A percentile compares a stretch with the other conserved stretches of the same genome.
Evolutionary conservation across 2,329 filamentous ascomycete genomes (phyloP).

Genomic region (Diaporthe sp.): DNA sequence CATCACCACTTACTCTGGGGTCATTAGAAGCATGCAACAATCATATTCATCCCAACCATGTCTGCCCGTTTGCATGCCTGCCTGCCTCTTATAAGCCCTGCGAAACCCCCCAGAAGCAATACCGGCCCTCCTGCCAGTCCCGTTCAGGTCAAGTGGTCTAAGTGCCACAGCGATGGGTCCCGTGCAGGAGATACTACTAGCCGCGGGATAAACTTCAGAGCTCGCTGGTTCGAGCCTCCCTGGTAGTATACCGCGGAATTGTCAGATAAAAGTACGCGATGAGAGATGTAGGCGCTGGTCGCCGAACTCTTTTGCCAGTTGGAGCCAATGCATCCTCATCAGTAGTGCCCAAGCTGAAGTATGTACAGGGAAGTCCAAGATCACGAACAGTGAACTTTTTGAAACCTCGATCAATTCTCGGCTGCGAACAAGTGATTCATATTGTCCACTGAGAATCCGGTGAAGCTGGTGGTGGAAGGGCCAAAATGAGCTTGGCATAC

Average conservation of each 20-base stretch:
- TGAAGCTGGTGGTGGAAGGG: background rate
- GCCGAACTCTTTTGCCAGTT: conserved; percentile 12
- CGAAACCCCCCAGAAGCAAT: background rate
- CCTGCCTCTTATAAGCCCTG: background rate
- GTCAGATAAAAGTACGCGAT: conserved; percentile 1
- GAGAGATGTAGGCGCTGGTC: conserved; percentile 19
- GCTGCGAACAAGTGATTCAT: background rate
- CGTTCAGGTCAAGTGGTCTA: conserved; percentile 7
- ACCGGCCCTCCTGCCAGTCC: background rate
- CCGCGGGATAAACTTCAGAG: background rate
- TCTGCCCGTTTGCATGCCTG: background rate
- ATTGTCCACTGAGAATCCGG: background rate
- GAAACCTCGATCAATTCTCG: background rate
- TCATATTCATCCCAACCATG: background rate
- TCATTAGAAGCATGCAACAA: background rate
- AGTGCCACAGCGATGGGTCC: background rate
- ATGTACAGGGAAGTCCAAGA: no score
- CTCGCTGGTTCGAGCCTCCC: conserved; percentile 1
- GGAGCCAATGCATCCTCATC: background rate
- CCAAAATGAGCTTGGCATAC: background rate
- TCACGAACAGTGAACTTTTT: no score
- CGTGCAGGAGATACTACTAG: conserved; percentile 5
- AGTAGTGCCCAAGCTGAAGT: background rate
- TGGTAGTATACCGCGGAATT: conserved; percentile 17
- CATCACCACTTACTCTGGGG: conserved; percentile 24